phyloP scores from a whole-genome alignment of 495 filamentous ascomycete species.

The Neurospora sp. region DNA sequence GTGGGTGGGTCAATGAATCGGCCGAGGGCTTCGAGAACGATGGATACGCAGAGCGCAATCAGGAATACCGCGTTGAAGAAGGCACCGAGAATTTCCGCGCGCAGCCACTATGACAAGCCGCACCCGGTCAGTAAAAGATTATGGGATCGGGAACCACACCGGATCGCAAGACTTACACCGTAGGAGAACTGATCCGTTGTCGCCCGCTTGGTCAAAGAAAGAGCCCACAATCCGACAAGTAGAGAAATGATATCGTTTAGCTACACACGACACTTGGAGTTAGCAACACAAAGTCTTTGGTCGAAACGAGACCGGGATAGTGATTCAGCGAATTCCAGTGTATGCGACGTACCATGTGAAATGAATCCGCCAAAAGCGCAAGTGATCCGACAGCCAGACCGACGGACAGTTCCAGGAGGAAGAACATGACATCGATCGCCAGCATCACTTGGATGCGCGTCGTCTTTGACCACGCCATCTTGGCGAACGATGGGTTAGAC shows the following conservation, averaged over 20 bases:
- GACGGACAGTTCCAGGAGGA: conserved; percentile 75
- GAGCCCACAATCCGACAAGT: conserved; percentile 88
- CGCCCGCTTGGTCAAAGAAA: conserved; percentile 71
- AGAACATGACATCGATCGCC: conserved; percentile 81
- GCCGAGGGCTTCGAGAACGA: conserved; percentile 88
- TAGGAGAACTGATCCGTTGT: conserved; percentile 87
- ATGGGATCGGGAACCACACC: background rate
- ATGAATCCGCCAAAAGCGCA: conserved; percentile 90
- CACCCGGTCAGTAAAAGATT: background rate
- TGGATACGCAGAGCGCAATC: conserved; percentile 88
- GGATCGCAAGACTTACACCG: conserved; percentile 50
- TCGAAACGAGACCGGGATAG: background rate
- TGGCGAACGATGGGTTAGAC: background rate
- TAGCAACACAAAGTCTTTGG: too few relatives aligned
- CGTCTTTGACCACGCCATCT: conserved; percentile 87
- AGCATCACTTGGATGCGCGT: conserved; percentile 87
- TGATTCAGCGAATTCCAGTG: background rate
- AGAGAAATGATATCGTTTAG: conserved; percentile 95
- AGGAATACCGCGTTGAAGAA: conserved; percentile 95
- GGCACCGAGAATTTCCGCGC: conserved; percentile 94
- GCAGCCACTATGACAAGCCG: conserved; percentile 53
- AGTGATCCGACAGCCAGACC: conserved; percentile 83
- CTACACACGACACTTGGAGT: conserved; percentile 26
- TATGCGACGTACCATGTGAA: conserved; percentile 71
- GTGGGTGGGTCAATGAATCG: conserved; percentile 81